phyloP scores from a whole-genome alignment of 345 rosid genomes.

The Nasturtium officinale region DNA sequence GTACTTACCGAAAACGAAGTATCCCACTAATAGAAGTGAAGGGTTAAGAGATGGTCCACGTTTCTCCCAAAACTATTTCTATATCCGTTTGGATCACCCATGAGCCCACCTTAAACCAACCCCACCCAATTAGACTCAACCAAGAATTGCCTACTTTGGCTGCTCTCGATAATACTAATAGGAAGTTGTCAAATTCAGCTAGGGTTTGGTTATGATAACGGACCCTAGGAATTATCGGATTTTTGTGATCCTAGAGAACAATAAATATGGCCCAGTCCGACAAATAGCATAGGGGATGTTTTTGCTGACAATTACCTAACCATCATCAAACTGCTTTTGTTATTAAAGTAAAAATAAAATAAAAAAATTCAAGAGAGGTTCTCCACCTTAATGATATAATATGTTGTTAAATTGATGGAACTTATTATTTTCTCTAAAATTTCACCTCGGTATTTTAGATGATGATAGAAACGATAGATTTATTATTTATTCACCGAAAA shows the following conservation, averaged over 20 bases:
- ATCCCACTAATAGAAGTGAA: slow-evolving; percentile 36
- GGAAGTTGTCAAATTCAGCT: slow-evolving; percentile 26
- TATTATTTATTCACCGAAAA: too few relatives aligned
- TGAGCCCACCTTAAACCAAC: slow-evolving; percentile 37
- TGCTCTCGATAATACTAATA: slow-evolving; percentile 23
- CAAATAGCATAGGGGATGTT: slow-evolving; percentile 40
- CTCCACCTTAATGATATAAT: too few relatives aligned
- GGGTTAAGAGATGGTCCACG: slow-evolving; percentile 42
- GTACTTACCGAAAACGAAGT: slow-evolving; percentile 38
- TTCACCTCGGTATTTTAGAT: too few relatives aligned
- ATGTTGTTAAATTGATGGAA: too few relatives aligned
- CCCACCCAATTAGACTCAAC: slow-evolving; percentile 32
- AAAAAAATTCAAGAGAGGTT: too few relatives aligned
- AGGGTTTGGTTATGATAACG: slow-evolving; percentile 39
- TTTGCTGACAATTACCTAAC: slow-evolving; percentile 40
- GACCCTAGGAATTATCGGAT: slow-evolving; percentile 25
- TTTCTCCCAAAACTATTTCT: slow-evolving; percentile 9
- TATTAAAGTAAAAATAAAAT: background rate
- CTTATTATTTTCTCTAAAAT: too few relatives aligned
- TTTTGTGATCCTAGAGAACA: slow-evolving; percentile 30
- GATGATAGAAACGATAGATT: too few relatives aligned
- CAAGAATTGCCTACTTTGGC: slow-evolving; percentile 38
- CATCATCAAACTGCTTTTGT: background rate
- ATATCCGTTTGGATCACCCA: slow-evolving; percentile 19
- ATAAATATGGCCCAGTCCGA: slow-evolving; percentile 40